These are phyloP conservation scores for Trifolium subterraneum DNA, from an alignment of 306 rosid species.

Conservation along the genomic window DNA sequence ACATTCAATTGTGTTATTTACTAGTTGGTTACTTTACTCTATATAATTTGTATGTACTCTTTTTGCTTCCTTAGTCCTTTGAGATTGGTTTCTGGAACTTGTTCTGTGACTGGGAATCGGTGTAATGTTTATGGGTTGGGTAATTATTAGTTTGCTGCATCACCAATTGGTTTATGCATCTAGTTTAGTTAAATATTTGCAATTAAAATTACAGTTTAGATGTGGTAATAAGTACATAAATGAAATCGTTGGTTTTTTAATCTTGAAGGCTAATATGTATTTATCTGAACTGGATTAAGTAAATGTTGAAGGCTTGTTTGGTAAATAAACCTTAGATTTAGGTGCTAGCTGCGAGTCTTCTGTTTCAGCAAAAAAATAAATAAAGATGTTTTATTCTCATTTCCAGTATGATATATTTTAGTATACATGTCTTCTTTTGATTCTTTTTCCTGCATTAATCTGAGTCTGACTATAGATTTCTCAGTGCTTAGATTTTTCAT, in stretches of 20 bases:
- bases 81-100: constrained; percentile 1
- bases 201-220: not conserved
- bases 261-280: not conserved
- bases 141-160: not conserved
- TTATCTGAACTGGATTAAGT: no score
- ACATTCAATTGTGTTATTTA: not conserved
- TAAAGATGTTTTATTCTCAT: not conserved
- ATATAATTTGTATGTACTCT: not conserved
- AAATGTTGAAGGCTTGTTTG: not conserved
- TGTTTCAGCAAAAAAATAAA: not conserved
- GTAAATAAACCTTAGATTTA: not conserved
- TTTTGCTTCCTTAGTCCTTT: not conserved
- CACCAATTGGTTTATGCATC: not conserved
- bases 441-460: not conserved
- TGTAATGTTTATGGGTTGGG: not conserved
- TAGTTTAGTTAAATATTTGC: not conserved
- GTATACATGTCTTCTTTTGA: not conserved
- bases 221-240: not conserved
- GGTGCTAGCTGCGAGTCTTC: not conserved
- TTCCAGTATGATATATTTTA: not conserved
- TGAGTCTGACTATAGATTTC: not conserved
- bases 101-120: not conserved
- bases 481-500: not conserved
- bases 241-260: not conserved
- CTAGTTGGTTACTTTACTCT: not conserved